A percentile compares a stretch with the other conserved stretches of the same genome.
phyloP scores from a whole-genome alignment of 1,139 yeast species.

The Blastobotrys aristatus region DNA sequence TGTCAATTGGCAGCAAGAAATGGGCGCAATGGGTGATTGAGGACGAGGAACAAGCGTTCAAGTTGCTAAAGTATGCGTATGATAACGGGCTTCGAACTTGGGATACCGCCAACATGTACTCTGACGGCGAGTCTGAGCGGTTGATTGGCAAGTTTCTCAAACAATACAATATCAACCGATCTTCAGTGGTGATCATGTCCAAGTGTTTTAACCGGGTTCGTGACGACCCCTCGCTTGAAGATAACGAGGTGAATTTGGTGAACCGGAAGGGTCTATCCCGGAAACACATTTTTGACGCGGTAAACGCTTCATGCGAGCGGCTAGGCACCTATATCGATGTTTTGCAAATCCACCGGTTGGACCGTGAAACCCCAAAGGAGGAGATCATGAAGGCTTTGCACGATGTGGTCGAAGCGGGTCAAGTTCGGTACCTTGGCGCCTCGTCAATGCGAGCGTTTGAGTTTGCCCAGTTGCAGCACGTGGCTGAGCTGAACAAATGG shows the following conservation, averaged over 20 bases:
- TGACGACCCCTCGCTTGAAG: conserved; percentile 33
- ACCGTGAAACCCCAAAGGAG: conserved; percentile 41
- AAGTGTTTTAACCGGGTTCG: conserved; percentile 52
- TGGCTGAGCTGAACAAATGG: conserved; percentile 50
- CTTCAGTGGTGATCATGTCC: conserved; percentile 44
- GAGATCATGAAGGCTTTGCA: conserved; percentile 54
- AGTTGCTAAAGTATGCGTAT: conserved; percentile 46
- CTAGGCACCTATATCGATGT: conserved; percentile 70
- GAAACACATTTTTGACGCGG: conserved; percentile 50
- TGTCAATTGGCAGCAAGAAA: conserved; percentile 47
- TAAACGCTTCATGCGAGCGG: conserved; percentile 46
- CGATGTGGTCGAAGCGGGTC: conserved; percentile 46
- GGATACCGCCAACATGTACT: conserved; percentile 49
- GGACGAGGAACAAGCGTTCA: conserved; percentile 39
- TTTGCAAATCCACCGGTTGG: conserved; percentile 65
- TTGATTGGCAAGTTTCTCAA: conserved; percentile 43
- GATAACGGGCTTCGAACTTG: conserved; percentile 49
- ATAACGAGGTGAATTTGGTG: conserved; percentile 36
- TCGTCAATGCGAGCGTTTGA: conserved; percentile 44
- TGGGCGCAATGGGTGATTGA: conserved; percentile 51
- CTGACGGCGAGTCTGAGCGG: conserved; percentile 43
- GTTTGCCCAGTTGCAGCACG: conserved; percentile 46
- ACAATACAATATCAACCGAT: conserved; percentile 42
- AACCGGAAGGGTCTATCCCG: conserved; percentile 42
- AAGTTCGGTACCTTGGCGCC: conserved; percentile 54